These are phyloP conservation scores for Zoysia japonica DNA, from an alignment of 176 grass and related monocot species.

Conservation along the genomic window DNA sequence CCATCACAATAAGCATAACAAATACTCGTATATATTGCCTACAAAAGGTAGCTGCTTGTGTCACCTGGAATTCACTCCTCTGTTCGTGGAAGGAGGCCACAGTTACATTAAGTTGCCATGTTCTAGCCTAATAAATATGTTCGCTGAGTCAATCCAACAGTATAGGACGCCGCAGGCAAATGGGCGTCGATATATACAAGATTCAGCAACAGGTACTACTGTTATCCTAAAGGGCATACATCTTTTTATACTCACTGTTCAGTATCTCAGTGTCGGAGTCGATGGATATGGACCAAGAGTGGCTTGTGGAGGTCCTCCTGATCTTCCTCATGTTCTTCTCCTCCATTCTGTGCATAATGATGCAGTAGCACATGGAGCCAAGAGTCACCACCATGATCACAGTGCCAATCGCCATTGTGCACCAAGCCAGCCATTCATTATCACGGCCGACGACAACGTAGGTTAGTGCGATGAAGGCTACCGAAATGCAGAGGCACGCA, in stretches of 20 bases:
- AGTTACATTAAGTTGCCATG: conserved; percentile 35
- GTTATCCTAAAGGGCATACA: conserved; percentile 75
- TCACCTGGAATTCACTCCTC: conserved; percentile 26
- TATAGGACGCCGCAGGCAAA: conserved; percentile 35
- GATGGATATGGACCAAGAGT: conserved; percentile 66
- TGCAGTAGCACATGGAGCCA: conserved; percentile 86
- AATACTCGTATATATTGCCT: conserved; percentile 39
- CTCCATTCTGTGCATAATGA: conserved; percentile 77
- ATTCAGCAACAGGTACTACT: background rate
- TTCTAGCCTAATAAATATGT: conserved; percentile 30
- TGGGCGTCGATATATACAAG: conserved; percentile 49
- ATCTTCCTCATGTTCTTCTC: conserved; percentile 87
- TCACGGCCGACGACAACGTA: conserved; percentile 75
- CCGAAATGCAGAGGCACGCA: conserved; percentile 83
- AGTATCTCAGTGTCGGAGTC: conserved; percentile 73
- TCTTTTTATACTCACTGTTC: conserved; percentile 81
- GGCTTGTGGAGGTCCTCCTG: conserved; percentile 63
- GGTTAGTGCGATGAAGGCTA: conserved; percentile 83
- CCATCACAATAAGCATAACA: conserved; percentile 38
- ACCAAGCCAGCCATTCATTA: conserved; percentile 84
- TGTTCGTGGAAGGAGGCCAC: conserved; percentile 14
- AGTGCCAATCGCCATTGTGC: conserved; percentile 81
- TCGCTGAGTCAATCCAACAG: conserved; percentile 12
- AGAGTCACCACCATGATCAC: conserved; percentile 78
- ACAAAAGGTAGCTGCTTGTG: conserved; percentile 38